Conservation (phyloP, 2,329 filamentous ascomycete species). For the Magnaporthiopsis poae region DNA sequence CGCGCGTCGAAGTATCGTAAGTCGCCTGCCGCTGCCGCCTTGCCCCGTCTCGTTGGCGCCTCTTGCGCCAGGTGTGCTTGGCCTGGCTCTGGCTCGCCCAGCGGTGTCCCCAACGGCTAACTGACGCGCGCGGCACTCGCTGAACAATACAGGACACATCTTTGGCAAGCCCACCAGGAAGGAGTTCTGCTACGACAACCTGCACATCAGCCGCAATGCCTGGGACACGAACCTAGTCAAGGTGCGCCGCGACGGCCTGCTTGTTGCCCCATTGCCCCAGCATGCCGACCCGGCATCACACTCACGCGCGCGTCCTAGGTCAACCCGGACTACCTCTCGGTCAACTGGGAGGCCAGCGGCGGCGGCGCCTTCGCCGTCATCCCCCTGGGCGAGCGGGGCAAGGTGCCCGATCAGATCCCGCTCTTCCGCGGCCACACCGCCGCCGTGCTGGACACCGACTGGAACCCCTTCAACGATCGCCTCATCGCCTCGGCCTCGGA, state of each 20-base stretch:
- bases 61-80: not conserved
- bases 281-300: constrained; percentile 12
- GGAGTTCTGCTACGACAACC: constrained; percentile 97
- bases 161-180: constrained; percentile 93
- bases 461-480: constrained; percentile 93
- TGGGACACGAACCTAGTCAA: constrained; percentile 99
- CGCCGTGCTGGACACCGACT: constrained; percentile 92
- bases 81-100: no score
- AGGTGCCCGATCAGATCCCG: constrained; percentile 83
- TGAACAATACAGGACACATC: constrained; percentile 65
- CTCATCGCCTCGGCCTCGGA: constrained; percentile 90
- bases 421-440: constrained; percentile 94
- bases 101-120: constrained; percentile 13
- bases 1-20: constrained; percentile 60
- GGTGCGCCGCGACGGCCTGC: constrained; percentile 45
- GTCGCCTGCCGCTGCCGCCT: constrained; percentile 16
- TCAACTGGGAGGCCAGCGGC: constrained; percentile 96
- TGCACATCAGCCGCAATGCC: constrained; percentile 93
- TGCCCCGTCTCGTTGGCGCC: not conserved
- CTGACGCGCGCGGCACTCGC: not conserved
- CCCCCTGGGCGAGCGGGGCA: constrained; percentile 77
- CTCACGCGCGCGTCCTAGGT: constrained; percentile 43
- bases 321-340: constrained; percentile 89
- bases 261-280: no score
- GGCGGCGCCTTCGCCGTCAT: constrained; percentile 96